Conservation (phyloP, 805 yeast genomes). For the Debaryomyces hansenii region DNA sequence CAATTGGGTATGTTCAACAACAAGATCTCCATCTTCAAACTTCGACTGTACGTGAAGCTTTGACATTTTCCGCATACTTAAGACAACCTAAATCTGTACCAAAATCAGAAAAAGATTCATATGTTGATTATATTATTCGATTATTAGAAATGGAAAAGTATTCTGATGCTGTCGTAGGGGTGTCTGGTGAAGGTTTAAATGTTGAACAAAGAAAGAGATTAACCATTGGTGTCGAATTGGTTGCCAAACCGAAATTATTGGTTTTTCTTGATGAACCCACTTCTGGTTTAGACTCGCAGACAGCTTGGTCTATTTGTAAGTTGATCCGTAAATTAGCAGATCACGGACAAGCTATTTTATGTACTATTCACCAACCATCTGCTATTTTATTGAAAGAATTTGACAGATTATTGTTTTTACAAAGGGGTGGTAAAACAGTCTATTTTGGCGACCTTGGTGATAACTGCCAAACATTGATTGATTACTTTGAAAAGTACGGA, state of each 20-base stretch:
- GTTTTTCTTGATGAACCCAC: conserved; percentile 22
- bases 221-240: conserved; percentile 33
- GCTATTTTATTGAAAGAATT: no score
- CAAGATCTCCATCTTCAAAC: conserved; percentile 34
- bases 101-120: conserved; percentile 20
- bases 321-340: no score
- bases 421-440: no score
- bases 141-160: conserved; percentile 25
- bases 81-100: conserved; percentile 24
- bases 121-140: conserved; percentile 25
- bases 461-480: no score
- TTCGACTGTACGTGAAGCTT: conserved; percentile 31
- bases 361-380: no score
- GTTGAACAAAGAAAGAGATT: conserved; percentile 36
- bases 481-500: no score
- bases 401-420: no score
- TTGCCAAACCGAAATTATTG: conserved; percentile 27
- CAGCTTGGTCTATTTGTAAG: no score
- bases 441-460: no score
- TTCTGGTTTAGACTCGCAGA: no score
- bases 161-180: conserved; percentile 34
- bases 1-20: conserved; percentile 35
- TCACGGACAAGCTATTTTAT: no score
- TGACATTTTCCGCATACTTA: conserved; percentile 25
- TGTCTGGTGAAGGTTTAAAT: conserved; percentile 34